A percentile compares a stretch with the other conserved stretches of the same genome.
Evolutionary conservation across 2,329 filamentous ascomycete species (phyloP).

Genomic region (Penicillium vulpinum): DNA sequence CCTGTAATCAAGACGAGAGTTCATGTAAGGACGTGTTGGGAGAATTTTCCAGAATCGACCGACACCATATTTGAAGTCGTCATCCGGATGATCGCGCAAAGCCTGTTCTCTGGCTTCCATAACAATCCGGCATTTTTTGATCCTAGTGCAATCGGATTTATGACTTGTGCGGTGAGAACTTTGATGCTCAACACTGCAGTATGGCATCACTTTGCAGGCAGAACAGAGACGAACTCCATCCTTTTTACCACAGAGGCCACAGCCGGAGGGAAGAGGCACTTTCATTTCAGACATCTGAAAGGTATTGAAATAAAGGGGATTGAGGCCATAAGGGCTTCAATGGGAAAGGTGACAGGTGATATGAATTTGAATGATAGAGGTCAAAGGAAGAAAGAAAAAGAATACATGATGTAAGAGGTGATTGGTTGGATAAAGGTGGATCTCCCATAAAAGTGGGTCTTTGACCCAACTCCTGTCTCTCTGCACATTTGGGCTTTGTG

Average conservation of each 20-base stretch:
- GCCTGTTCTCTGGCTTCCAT: conserved; percentile 36
- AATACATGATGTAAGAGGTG: too few relatives aligned
- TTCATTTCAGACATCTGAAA: too few relatives aligned
- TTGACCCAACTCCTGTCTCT: too few relatives aligned
- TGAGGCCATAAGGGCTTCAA: too few relatives aligned
- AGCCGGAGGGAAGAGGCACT: conserved; percentile 13
- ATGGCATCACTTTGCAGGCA: conserved; percentile 46
- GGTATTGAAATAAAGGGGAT: too few relatives aligned
- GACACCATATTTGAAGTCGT: conserved; percentile 42
- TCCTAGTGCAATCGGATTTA: conserved; percentile 32
- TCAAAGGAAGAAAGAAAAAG: too few relatives aligned
- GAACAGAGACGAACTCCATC: conserved; percentile 32
- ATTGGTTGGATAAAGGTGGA: too few relatives aligned
- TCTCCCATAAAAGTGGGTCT: too few relatives aligned
- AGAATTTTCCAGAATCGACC: conserved; percentile 48
- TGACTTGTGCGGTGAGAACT: conserved; percentile 38
- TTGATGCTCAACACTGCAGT: conserved; percentile 52
- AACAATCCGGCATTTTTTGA: conserved; percentile 20
- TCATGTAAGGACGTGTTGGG: conserved; percentile 49
- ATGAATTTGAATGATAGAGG: too few relatives aligned
- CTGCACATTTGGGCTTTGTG: too few relatives aligned
- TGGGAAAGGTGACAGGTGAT: too few relatives aligned
- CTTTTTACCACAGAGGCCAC: conserved; percentile 25
- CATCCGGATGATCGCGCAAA: conserved; percentile 36
- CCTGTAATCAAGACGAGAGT: conserved; percentile 36